Evolutionary conservation across 768 basidiomycete species (phyloP), one percentile per base, ranked within the genome.

Genomic region (Lactarius hatsudake): DNA sequence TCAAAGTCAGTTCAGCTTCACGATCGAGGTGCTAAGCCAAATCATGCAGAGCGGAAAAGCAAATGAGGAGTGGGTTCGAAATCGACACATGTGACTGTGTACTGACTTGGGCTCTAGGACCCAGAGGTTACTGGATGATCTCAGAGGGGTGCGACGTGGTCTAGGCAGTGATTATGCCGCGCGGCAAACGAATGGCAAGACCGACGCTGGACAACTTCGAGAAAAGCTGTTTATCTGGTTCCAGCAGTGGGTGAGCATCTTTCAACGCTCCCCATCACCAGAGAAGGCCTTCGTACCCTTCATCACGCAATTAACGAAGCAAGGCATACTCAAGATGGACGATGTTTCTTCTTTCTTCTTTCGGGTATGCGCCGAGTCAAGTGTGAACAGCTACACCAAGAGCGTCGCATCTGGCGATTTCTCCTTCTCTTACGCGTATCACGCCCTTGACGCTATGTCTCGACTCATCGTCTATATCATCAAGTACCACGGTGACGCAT

Each of bases 291-390:
- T 99, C 73, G 90, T 98, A 69, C 88, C 91, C 5, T 98, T 95
- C 79, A 96, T 98, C 78, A 96, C 93, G n/a, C 91, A 95, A 74
- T 82, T 99, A 63, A 96, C 94, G 55, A 96, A 96, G 77, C 94
- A 98, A 79, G 96, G 95, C 60, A 96, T 99, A 67, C 80, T 99
- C 72, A 96, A 94, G 74, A 90, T 93, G 38, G 97, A 99, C 74
- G 96, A 99, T 69, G 84, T 94, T 10, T 98, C 97, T 5, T 95
- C 94, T 4, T 93, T 98, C 74, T 99, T 99, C 83, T 99, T 98
- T 86, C 87, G 97, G 12, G 96, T 98, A 48, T 98, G 96, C 74
- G 91, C 94, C 65, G 96, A 98, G 77, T 88, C 94, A 40, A 93
- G 94, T 70, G 90, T 98, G 75, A 92, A 87, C 75, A 89, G 87